Conservation (phyloP, 306 rosid genomes). For the Mimosa pudica region DNA sequence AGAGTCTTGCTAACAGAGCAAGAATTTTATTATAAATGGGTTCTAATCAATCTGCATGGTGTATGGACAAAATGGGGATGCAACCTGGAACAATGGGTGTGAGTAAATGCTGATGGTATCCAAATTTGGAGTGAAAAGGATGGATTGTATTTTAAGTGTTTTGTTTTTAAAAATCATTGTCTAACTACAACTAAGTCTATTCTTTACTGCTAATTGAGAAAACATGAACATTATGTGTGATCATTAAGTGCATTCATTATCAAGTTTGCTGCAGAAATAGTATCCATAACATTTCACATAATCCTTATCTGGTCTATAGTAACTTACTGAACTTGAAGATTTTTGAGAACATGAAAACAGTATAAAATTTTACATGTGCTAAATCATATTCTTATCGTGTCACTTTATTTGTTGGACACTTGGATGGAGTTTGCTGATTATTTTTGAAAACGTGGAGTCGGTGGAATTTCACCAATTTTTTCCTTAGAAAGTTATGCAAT, state of each 20-base stretch:
- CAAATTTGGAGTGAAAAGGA: background rate
- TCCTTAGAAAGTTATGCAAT: conserved; percentile 3
- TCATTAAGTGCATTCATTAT: too few relatives aligned
- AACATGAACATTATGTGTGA: background rate
- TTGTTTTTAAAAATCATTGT: background rate
- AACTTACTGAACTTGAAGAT: conserved; percentile 5
- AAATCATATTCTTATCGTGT: conserved; percentile 16
- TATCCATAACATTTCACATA: background rate
- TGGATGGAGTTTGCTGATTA: background rate
- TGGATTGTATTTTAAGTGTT: background rate
- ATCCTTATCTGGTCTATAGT: background rate
- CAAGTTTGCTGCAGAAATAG: too few relatives aligned
- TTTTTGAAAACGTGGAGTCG: conserved; percentile 4
- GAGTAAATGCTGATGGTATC: background rate
- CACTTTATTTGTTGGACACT: conserved; percentile 27
- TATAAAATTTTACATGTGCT: conserved; percentile 11
- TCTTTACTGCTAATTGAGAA: background rate
- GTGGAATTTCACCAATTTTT: background rate
- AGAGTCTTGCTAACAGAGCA: background rate
- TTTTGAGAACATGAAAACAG: conserved; percentile 12
- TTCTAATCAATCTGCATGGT: background rate
- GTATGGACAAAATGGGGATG: background rate
- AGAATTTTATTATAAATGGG: background rate
- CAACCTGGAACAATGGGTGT: background rate
- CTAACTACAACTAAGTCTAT: background rate